These are phyloP conservation scores for Cystobasidium sp. DNA, from an alignment of 1,284 basidiomycete species.

Conservation along the genomic window DNA sequence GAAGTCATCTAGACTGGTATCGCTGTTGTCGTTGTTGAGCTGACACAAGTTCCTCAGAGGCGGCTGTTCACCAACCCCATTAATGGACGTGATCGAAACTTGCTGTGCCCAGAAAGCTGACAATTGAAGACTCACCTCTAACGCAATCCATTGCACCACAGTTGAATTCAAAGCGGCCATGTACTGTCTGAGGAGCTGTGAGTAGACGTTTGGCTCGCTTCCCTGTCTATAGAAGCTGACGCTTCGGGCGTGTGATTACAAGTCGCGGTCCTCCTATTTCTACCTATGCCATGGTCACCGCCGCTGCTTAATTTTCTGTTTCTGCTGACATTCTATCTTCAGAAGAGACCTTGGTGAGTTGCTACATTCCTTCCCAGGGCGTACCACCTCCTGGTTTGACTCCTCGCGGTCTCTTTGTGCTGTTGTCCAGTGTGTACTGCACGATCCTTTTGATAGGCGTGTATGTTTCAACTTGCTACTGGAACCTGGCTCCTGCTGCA, in stretches of 20 bases:
- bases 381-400: not conserved
- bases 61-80: not conserved
- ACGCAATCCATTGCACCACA: not conserved
- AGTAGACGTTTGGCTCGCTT: not conserved
- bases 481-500: constrained; percentile 32
- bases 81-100: not conserved
- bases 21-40: not conserved
- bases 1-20: not conserved
- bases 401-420: not conserved
- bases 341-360: constrained; percentile 38
- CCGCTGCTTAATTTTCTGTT: constrained; percentile 30
- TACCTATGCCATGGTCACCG: constrained; percentile 29
- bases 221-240: constrained; percentile 4
- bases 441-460: constrained; percentile 35
- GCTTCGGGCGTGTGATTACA: not conserved
- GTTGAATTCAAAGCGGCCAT: not conserved
- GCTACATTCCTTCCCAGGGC: too few relatives aligned
- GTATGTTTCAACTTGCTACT: constrained; percentile 35
- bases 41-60: too few relatives aligned
- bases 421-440: constrained; percentile 38
- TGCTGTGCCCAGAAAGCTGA: not conserved
- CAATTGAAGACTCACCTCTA: not conserved
- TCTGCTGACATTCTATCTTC: constrained; percentile 33
- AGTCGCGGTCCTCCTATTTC: constrained; percentile 39
- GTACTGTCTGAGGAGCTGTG: constrained; percentile 43